Percentiles rank a stretch among this genome's conserved stretches.
These are phyloP conservation scores for Pseudonectria foliicola DNA, from an alignment of 2,329 filamentous ascomycete species.

Conservation along the genomic window DNA sequence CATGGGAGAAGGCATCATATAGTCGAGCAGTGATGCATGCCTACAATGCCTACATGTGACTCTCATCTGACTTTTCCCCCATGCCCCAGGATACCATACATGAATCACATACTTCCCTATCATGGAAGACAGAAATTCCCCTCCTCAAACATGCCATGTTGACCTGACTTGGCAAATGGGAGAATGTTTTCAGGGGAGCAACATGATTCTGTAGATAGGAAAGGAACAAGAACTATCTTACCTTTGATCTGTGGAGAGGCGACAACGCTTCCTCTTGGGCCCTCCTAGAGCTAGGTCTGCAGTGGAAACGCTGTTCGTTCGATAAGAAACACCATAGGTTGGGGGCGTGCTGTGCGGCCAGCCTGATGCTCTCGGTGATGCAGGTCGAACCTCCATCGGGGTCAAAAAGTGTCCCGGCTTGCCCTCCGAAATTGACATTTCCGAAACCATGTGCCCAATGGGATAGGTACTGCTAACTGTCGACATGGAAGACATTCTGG, in stretches of 20 bases:
- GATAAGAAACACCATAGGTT: constrained; percentile 1
- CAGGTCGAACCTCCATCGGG: constrained; percentile 8
- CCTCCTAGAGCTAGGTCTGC: constrained; percentile 10
- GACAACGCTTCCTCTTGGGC: constrained; percentile 13
- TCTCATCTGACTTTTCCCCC: too few species aligned
- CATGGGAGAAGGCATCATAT: too few species aligned
- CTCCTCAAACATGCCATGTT: too few species aligned
- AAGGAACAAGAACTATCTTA: constrained; percentile 5
- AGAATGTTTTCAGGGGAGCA: background rate
- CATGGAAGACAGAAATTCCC: too few species aligned
- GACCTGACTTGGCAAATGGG: too few species aligned
- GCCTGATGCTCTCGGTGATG: constrained; percentile 5
- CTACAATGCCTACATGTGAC: too few species aligned
- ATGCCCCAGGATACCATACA: too few species aligned
- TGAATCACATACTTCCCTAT: too few species aligned
- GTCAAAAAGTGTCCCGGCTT: constrained; percentile 24
- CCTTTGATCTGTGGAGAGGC: constrained; percentile 19
- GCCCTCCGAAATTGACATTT: constrained; percentile 32
- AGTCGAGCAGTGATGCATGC: too few species aligned
- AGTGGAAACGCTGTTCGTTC: constrained; percentile 10
- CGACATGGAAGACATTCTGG: constrained; percentile 47
- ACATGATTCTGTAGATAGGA: background rate
- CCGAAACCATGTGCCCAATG: constrained; percentile 26
- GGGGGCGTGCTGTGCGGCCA: constrained; percentile 6
- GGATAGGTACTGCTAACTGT: constrained; percentile 38